A percentile compares a stretch with the other conserved stretches of the same genome.
These are phyloP conservation scores for Chaetomium olivaceum DNA, from an alignment of 2,329 filamentous ascomycete species.

Conservation along the genomic window DNA sequence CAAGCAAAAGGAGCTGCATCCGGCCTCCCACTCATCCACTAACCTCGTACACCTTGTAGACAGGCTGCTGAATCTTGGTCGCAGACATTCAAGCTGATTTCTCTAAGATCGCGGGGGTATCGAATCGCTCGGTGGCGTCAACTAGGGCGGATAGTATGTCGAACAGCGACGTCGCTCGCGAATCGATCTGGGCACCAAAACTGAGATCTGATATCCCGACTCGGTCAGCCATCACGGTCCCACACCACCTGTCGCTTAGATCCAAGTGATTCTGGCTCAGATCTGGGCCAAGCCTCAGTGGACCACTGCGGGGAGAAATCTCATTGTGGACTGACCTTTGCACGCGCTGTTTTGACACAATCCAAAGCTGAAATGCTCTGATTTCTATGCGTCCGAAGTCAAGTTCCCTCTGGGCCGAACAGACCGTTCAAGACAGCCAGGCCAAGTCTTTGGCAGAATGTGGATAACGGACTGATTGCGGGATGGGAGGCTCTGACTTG, in stretches of 20 bases:
- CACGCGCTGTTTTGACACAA: not conserved
- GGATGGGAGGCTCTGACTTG: not conserved
- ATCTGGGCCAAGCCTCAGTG: not conserved
- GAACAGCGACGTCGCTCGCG: not conserved
- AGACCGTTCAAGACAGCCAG: not conserved
- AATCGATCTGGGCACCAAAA: not conserved
- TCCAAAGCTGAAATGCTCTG: not conserved
- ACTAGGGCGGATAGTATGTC: not conserved
- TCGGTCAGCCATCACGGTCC: constrained; percentile 6
- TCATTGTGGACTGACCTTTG: not conserved
- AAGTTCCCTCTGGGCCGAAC: not conserved
- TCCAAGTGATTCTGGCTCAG: not conserved
- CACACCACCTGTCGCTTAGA: not conserved
- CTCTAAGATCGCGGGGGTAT: not conserved
- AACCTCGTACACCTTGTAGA: constrained; percentile 62
- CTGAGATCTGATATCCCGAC: not conserved
- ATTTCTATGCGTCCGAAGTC: not conserved
- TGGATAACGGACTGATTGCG: not conserved
- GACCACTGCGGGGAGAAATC: not conserved
- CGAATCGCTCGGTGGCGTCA: constrained; percentile 14
- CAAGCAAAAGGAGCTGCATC: not conserved
- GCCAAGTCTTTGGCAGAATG: not conserved
- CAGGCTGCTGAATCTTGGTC: constrained; percentile 55
- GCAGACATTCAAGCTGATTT: constrained; percentile 58
- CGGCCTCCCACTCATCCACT: constrained; percentile 38